A percentile compares a stretch with the other conserved stretches of the same genome.
Evolutionary conservation across 2,329 filamentous ascomycete species (phyloP).

Genomic region (Fusarium anthophilum): DNA sequence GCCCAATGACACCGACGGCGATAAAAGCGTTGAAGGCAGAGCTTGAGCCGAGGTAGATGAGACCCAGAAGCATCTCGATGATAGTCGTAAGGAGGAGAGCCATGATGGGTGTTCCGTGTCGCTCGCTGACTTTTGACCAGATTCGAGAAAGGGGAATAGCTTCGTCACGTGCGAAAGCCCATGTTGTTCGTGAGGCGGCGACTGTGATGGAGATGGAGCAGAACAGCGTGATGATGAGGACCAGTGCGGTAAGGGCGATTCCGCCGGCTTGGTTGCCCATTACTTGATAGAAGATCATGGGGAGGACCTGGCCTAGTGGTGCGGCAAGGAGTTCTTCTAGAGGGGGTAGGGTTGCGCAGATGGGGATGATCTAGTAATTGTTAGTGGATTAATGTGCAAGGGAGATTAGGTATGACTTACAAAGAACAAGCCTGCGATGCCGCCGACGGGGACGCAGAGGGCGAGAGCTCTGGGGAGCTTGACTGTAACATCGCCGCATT

Average conservation of each 20-base stretch:
- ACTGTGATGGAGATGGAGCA: constrained; percentile 79
- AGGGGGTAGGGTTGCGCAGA: constrained; percentile 73
- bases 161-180: constrained; percentile 78
- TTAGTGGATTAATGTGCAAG: constrained; percentile 46
- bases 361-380: constrained; percentile 29
- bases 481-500: constrained; percentile 66
- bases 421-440: constrained; percentile 69
- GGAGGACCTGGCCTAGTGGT: constrained; percentile 78
- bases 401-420: constrained; percentile 55
- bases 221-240: constrained; percentile 80
- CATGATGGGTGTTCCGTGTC: constrained; percentile 74
- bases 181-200: constrained; percentile 77
- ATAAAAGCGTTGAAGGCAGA: constrained; percentile 84
- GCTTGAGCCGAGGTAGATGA: constrained; percentile 81
- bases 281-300: constrained; percentile 76
- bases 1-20: constrained; percentile 80
- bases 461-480: constrained; percentile 74
- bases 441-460: constrained; percentile 70
- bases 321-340: constrained; percentile 71
- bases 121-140: constrained; percentile 72
- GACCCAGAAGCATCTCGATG: constrained; percentile 75
- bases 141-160: constrained; percentile 75
- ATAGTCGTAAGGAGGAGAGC: constrained; percentile 73
- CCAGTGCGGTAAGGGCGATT: constrained; percentile 77
- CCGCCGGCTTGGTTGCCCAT: constrained; percentile 80